phyloP scores from a whole-genome alignment of 768 basidiomycete species.

The Pisolithus microcarpus region DNA sequence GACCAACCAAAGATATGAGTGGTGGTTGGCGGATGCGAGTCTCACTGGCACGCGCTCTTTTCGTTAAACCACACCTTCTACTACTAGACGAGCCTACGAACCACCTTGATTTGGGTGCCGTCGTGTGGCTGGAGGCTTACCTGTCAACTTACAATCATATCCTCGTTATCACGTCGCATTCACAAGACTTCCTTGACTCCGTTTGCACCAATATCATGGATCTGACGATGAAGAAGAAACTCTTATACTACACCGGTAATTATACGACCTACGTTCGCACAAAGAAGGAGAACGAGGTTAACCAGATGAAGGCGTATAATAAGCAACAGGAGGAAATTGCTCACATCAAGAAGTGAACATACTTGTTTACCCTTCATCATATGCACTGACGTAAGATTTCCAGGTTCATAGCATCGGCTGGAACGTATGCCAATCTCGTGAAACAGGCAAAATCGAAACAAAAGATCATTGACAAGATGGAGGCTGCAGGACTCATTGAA shows the following conservation, averaged over 20 bases:
- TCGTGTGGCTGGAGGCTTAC: constrained; percentile 99
- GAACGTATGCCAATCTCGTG: constrained; percentile 98
- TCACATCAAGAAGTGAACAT: constrained; percentile 90
- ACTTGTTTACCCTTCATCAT: not conserved
- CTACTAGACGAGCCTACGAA: constrained; percentile 91
- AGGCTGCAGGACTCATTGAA: constrained; percentile 94
- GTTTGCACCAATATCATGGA: constrained; percentile 99
- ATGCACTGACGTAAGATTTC: constrained; percentile 5
- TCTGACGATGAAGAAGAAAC: constrained; percentile 83
- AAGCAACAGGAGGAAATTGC: constrained; percentile 99
- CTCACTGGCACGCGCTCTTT: constrained; percentile 89
- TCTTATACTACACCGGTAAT: constrained; percentile 93
- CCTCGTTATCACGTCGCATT: constrained; percentile 94
- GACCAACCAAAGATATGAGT: constrained; percentile 96
- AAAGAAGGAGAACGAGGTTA: constrained; percentile 95
- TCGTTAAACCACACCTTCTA: constrained; percentile 92
- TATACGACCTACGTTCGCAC: constrained; percentile 97
- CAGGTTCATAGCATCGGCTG: constrained; percentile 97
- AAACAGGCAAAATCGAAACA: constrained; percentile 99
- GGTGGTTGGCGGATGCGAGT: constrained; percentile 99
- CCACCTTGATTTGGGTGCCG: constrained; percentile 93
- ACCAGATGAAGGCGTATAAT: constrained; percentile 98
- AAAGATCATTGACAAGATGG: constrained; percentile 99
- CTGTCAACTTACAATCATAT: constrained; percentile 98
- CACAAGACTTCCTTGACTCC: constrained; percentile 98